Evolutionary conservation across 1,284 basidiomycete genomes (phyloP), one percentile per base, ranked within the genome.

Genomic region (Puccinia novopanici): DNA sequence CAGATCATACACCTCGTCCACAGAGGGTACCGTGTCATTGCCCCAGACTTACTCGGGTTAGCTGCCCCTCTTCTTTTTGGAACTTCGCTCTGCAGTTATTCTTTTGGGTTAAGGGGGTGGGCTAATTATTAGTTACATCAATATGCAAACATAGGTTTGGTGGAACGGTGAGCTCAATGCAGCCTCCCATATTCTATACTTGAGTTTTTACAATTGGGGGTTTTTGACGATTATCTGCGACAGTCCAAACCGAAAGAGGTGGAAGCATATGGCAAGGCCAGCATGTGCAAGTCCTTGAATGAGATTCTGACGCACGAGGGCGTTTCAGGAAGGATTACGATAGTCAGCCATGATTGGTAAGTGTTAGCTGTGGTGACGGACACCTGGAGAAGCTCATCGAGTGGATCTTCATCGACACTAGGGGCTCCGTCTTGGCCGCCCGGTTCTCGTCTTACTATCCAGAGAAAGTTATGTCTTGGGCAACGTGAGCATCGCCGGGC

Each of bases 311-410:
- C 59, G 13, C 75, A 77, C 54, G 59, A 67, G 42, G n/a, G 63
- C 15, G 52, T 77, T 3, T 30, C 24, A 13, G 37, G 15, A 24
- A 68, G 54, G 42, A 65, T 77, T 10, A 45, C 50, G n/a, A 50
- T 77, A 42, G 17, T 77, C 63, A 67, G 75, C 34, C 75, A 77
- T 57, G 75, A 77, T 77, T 77, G 61, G 75, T 77, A 19, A 27
- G 75, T 70, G 42, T 68, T 24, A 50, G 30, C 4, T n/a, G 19
- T 50, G 24, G 15, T 6, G 45, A 52, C 3, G 30, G 17, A 40
- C 3, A 37, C 37, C 40, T 34, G 34, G 34, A 34, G 34, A 34
- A 12, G 75, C 75, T 54, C 30, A 73, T 22, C 52, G 19, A 24
- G 0, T 0, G 9, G 5, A 50, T 30, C 2, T 13, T 15, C 24